phyloP scores from a whole-genome alignment of 75 land plant species.

The Selaginella moellendorffii region DNA sequence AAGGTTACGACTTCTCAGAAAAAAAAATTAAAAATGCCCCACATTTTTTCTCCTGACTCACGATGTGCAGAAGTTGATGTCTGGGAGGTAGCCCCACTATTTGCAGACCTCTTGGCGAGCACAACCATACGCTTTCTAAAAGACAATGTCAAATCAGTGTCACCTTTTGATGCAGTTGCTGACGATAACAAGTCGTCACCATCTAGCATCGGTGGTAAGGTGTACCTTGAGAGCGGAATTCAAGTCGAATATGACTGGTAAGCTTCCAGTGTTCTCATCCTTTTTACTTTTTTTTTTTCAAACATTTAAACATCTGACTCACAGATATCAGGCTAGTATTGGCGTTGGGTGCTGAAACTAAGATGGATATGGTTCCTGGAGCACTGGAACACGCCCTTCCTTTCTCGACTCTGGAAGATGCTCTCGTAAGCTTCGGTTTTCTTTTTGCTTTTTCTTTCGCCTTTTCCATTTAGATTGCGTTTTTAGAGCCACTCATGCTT shows the following conservation, averaged over 20 bases:
- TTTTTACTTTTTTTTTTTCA: not conserved
- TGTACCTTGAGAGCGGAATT: constrained; percentile 75
- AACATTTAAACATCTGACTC: not conserved
- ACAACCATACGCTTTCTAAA: constrained; percentile 50
- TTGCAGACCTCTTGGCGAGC: constrained; percentile 51
- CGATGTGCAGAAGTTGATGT: constrained; percentile 66
- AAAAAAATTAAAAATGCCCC: too few relatives aligned
- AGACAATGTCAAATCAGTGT: constrained; percentile 56
- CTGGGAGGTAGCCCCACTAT: constrained; percentile 90
- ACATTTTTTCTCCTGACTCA: not conserved
- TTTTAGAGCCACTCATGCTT: not conserved
- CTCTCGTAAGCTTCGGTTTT: constrained; percentile 54
- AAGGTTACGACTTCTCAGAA: constrained; percentile 64
- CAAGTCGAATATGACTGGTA: constrained; percentile 94
- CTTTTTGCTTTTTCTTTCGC: not conserved
- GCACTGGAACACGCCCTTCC: constrained; percentile 66
- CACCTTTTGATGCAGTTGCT: constrained; percentile 33
- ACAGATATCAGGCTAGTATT: constrained; percentile 79
- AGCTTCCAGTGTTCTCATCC: not conserved
- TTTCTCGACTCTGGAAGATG: too few relatives aligned
- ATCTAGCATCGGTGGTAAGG: constrained; percentile 40
- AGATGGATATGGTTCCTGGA: constrained; percentile 75
- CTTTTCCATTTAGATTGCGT: constrained; percentile 13
- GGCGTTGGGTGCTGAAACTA: constrained; percentile 84
- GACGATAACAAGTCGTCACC: constrained; percentile 14